Conservation (phyloP, 805 yeast species). For the Spencermartinsiella europaea region DNA sequence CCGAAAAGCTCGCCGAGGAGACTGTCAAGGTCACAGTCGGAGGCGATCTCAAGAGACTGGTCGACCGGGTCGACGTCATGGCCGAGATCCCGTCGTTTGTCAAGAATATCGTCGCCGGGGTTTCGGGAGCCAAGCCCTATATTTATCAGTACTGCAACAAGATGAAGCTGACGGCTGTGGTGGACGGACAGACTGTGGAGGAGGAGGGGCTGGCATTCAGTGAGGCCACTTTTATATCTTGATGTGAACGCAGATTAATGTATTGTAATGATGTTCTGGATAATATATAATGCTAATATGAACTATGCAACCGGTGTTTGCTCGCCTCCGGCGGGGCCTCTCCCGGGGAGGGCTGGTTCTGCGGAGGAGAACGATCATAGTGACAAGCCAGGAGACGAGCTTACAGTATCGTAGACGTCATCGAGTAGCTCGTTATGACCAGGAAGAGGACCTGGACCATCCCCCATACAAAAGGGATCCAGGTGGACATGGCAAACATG, state of each 20-base stretch:
- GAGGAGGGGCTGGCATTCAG: slow-evolving; percentile 66
- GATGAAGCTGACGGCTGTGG: slow-evolving; percentile 43
- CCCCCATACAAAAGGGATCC: slow-evolving; percentile 90
- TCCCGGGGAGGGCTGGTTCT: too few relatives aligned
- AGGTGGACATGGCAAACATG: slow-evolving; percentile 80
- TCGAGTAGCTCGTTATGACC: slow-evolving; percentile 60
- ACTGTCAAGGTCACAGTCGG: slow-evolving; percentile 44
- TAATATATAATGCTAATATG: too few relatives aligned
- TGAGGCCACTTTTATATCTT: slow-evolving; percentile 75
- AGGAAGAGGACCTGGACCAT: slow-evolving; percentile 62
- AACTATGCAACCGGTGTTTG: too few relatives aligned
- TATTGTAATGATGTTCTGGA: too few relatives aligned
- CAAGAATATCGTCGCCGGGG: slow-evolving; percentile 87
- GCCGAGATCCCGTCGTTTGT: slow-evolving; percentile 93
- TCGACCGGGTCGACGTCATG: slow-evolving; percentile 96
- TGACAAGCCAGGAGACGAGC: too few relatives aligned
- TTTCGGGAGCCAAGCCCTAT: slow-evolving; percentile 94
- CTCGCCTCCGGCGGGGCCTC: too few relatives aligned
- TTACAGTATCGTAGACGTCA: slow-evolving; percentile 42
- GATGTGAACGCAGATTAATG: slow-evolving; percentile 1
- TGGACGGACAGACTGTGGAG: slow-evolving; percentile 36
- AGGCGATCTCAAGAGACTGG: slow-evolving; percentile 58
- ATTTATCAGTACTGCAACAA: slow-evolving; percentile 85
- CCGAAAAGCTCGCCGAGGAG: slow-evolving; percentile 35
- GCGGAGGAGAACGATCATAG: too few relatives aligned